phyloP scores from a whole-genome alignment of 2,329 filamentous ascomycete genomes.

The Ceratocystis papillata region DNA sequence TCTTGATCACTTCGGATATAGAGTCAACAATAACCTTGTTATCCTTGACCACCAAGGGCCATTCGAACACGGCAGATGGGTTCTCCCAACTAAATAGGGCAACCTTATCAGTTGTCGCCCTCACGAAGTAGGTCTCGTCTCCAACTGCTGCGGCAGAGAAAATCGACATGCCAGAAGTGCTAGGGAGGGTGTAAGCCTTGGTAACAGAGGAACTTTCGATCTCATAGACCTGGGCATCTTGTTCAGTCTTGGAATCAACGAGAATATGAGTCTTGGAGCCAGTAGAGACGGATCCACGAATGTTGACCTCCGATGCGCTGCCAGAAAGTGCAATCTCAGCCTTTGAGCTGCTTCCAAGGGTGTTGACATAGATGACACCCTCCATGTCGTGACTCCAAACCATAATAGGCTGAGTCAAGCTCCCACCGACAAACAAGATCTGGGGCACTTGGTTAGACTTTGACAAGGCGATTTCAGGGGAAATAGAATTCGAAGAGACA shows the following conservation, averaged over 20 bases:
- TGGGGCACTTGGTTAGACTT: constrained; percentile 57
- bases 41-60: constrained; percentile 46
- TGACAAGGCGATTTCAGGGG: constrained; percentile 60
- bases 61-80: constrained; percentile 63
- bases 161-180: constrained; percentile 56
- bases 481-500: constrained; percentile 57
- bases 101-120: constrained; percentile 64
- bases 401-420: constrained; percentile 62
- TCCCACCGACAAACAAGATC: constrained; percentile 62
- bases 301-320: constrained; percentile 43
- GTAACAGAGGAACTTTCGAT: constrained; percentile 10
- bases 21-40: constrained; percentile 49
- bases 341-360: constrained; percentile 51
- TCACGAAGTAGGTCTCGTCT: constrained; percentile 80
- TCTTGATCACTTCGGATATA: constrained; percentile 72
- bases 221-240: constrained; percentile 69
- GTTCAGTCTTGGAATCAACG: constrained; percentile 65
- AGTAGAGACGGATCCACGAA: constrained; percentile 63
- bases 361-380: constrained; percentile 55
- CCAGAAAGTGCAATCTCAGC: constrained; percentile 44
- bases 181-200: constrained; percentile 73
- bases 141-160: constrained; percentile 69
- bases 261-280: constrained; percentile 73
- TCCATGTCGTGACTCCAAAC: constrained; percentile 57
- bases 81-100: constrained; percentile 65